Conservation (phyloP, 176 grass and related monocot species). For the Avena atlantica region DNA sequence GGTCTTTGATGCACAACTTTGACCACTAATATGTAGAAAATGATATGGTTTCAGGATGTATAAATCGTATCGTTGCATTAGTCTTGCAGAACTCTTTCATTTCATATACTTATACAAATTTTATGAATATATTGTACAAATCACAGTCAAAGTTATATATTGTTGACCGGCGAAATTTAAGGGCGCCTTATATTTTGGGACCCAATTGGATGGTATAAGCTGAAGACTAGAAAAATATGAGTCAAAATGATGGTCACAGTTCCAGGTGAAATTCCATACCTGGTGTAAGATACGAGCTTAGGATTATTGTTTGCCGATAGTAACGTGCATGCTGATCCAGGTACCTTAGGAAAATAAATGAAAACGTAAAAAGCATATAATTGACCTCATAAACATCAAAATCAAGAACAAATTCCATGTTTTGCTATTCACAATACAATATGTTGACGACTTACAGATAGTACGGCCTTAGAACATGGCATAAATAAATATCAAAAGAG, state of each 20-base stretch:
- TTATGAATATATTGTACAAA: too few relatives aligned
- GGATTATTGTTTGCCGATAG: slow-evolving; percentile 91
- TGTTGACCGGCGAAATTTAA: too few relatives aligned
- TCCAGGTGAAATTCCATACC: slow-evolving; percentile 53
- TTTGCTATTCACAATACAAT: not conserved
- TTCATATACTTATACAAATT: too few relatives aligned
- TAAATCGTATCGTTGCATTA: too few relatives aligned
- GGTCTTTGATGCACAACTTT: too few relatives aligned
- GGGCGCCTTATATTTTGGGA: too few relatives aligned
- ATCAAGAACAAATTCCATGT: slow-evolving; percentile 37
- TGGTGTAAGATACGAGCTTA: slow-evolving; percentile 86
- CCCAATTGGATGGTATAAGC: slow-evolving; percentile 1
- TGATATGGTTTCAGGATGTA: too few relatives aligned
- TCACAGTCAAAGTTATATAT: too few relatives aligned
- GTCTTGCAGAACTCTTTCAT: too few relatives aligned
- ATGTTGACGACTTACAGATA: slow-evolving; percentile 13
- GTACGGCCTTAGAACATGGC: not conserved
- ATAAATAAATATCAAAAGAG: slow-evolving; percentile 39
- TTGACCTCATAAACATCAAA: slow-evolving; percentile 11
- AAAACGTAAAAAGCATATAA: slow-evolving; percentile 42
- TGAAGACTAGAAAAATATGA: not conserved
- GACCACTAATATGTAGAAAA: too few relatives aligned
- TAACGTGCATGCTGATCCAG: slow-evolving; percentile 73
- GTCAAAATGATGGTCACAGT: not conserved
- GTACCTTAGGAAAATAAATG: slow-evolving; percentile 69